Percentiles rank a stretch among this genome's conserved stretches.
phyloP scores from a whole-genome alignment of 306 rosid species.

The Benincasa hispida region DNA sequence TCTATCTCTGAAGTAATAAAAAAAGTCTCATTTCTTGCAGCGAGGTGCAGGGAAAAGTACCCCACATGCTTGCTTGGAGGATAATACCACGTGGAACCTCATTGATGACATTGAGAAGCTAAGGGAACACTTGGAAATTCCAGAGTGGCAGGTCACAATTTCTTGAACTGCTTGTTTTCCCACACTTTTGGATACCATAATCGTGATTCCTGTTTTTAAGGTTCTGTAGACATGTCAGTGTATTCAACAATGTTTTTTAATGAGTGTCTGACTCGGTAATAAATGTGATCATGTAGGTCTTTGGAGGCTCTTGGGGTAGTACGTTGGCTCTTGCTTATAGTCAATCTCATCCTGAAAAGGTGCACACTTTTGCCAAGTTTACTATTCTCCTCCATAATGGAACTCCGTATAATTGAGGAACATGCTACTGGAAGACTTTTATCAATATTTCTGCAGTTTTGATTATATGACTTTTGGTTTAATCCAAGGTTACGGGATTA shows the following conservation, averaged over 20 bases:
- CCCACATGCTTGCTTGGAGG: constrained; percentile 90
- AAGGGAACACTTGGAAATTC: constrained; percentile 74
- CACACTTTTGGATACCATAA: neutral
- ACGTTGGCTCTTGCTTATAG: constrained; percentile 88
- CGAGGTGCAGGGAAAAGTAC: constrained; percentile 90
- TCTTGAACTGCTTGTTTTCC: constrained; percentile 8
- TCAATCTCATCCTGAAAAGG: constrained; percentile 91
- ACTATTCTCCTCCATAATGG: neutral
- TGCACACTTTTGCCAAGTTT: constrained; percentile 14
- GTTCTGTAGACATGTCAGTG: neutral
- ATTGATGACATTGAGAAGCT: constrained; percentile 80
- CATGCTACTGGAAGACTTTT: neutral
- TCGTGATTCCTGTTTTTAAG: neutral
- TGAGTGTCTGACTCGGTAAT: neutral
- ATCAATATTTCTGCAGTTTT: constrained; percentile 11
- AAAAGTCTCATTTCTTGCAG: constrained; percentile 26
- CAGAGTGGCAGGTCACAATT: constrained; percentile 80
- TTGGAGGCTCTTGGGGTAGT: constrained; percentile 99
- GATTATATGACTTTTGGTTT: constrained; percentile 16
- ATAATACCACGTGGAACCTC: constrained; percentile 91
- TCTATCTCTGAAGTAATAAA: neutral
- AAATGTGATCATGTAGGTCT: constrained; percentile 47
- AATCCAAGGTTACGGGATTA: constrained; percentile 71
- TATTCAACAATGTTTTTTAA: neutral
- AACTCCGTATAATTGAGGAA: neutral